A percentile compares a stretch with the other conserved stretches of the same genome.
phyloP scores from a whole-genome alignment of 2,329 filamentous ascomycete genomes.

The Bertia moriformis region DNA sequence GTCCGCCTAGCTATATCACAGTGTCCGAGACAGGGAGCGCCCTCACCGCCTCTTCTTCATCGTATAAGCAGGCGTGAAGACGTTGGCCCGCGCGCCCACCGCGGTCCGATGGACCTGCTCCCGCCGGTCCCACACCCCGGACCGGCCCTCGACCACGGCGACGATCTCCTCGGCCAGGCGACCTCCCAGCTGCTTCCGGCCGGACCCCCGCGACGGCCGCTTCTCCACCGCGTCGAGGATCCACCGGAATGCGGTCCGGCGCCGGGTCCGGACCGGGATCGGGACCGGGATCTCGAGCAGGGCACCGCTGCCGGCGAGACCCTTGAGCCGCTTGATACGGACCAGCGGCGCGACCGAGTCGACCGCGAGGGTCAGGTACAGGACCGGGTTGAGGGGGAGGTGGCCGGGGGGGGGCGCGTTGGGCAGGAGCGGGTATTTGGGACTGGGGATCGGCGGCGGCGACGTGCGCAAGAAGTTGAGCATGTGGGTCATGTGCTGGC shows the following conservation, averaged over 20 bases:
- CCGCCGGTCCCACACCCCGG: conserved; percentile 46
- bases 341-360: conserved; percentile 52
- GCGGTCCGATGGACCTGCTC: conserved; percentile 43
- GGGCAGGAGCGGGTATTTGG: conserved; percentile 31
- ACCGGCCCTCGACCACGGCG: conserved; percentile 47
- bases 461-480: conserved; percentile 41
- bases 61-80: background rate
- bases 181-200: conserved; percentile 23
- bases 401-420: conserved; percentile 40
- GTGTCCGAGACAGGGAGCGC: no score
- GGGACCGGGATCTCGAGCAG: conserved; percentile 47
- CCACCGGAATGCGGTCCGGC: conserved; percentile 46
- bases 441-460: conserved; percentile 37
- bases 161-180: conserved; percentile 19
- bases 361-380: conserved; percentile 50
- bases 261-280: conserved; percentile 37
- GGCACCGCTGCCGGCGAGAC: conserved; percentile 38
- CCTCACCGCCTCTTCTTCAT: no score
- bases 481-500: conserved; percentile 6
- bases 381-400: conserved; percentile 49
- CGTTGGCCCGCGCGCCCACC: conserved; percentile 30
- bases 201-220: conserved; percentile 3
- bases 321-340: conserved; percentile 42
- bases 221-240: conserved; percentile 45
- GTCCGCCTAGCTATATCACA: no score